phyloP scores from a whole-genome alignment of 176 grass and related monocot genomes.

The Cymbopogon citratus region DNA sequence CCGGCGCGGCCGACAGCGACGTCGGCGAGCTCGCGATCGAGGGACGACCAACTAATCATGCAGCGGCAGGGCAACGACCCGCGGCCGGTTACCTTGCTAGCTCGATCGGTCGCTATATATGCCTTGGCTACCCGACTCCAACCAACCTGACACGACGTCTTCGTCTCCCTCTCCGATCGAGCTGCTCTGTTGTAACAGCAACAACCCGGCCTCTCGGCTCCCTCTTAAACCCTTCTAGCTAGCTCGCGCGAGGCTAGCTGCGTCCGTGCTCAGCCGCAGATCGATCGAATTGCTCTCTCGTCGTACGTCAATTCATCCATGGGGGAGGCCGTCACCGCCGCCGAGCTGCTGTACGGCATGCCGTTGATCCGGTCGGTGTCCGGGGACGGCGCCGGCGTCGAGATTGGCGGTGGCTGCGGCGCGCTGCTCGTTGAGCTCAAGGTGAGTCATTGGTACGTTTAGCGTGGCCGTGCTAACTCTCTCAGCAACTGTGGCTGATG shows the following conservation, averaged over 20 bases:
- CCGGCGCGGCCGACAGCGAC: slow-evolving; percentile 22
- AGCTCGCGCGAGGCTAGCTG: neutral
- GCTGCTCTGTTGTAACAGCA: neutral
- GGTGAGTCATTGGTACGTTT: neutral
- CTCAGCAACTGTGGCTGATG: neutral
- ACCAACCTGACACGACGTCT: neutral
- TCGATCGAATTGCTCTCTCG: neutral
- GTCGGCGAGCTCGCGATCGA: neutral
- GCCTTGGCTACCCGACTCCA: neutral
- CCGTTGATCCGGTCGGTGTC: neutral
- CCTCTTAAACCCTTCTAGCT: neutral
- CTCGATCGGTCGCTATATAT: neutral
- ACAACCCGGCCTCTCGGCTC: neutral
- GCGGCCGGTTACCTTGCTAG: neutral
- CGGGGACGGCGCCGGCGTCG: neutral
- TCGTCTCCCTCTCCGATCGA: neutral
- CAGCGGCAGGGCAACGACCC: slow-evolving; percentile 14
- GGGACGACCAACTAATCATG: neutral
- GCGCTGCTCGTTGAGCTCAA: slow-evolving; percentile 43
- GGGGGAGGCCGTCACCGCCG: slow-evolving; percentile 31
- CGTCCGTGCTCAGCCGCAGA: neutral
- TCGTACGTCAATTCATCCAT: neutral
- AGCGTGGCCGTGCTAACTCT: too few species aligned
- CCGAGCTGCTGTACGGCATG: slow-evolving; percentile 34
- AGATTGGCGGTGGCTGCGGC: neutral